Evolutionary conservation across 352 stramenopile genomes (phyloP).

Genomic region (Blastocystis sp.): DNA sequence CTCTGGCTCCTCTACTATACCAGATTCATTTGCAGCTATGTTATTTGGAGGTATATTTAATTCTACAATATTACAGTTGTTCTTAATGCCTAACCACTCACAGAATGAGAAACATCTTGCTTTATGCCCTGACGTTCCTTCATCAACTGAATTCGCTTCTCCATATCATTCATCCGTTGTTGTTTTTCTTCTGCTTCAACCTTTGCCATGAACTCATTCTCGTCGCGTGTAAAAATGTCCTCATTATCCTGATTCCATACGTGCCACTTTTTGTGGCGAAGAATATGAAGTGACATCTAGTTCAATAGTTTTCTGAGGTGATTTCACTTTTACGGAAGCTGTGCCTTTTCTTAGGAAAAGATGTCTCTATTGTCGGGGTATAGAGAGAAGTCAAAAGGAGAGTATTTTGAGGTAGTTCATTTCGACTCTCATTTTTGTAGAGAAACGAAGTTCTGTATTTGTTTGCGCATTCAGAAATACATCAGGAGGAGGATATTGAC

Average conservation of each 20-base stretch:
- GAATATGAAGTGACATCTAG: constrained; percentile 43
- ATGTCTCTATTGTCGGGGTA: not conserved
- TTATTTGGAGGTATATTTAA: not conserved
- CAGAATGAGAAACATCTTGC: not conserved
- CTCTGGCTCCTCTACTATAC: not conserved
- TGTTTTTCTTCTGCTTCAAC: constrained; percentile 50
- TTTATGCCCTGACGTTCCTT: constrained; percentile 11
- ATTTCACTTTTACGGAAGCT: not conserved
- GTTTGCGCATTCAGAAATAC: not conserved
- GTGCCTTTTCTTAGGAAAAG: not conserved
- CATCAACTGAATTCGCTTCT: constrained; percentile 51
- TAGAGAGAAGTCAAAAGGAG: not conserved
- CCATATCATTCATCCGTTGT: constrained; percentile 15
- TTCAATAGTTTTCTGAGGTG: not conserved
- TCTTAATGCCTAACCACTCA: not conserved
- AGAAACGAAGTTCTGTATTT: not conserved
- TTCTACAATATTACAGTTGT: not conserved
- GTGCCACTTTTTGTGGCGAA: constrained; percentile 60
- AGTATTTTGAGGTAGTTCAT: not conserved
- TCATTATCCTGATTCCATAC: constrained; percentile 62
- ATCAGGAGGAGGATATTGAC: not conserved
- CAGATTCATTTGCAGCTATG: not conserved
- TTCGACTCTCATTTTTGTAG: not conserved
- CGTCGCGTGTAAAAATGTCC: constrained; percentile 21
- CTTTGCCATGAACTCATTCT: constrained; percentile 46